Evolutionary conservation across 2,329 filamentous ascomycete genomes (phyloP).

Genomic region (Lizonia empirigonia): DNA sequence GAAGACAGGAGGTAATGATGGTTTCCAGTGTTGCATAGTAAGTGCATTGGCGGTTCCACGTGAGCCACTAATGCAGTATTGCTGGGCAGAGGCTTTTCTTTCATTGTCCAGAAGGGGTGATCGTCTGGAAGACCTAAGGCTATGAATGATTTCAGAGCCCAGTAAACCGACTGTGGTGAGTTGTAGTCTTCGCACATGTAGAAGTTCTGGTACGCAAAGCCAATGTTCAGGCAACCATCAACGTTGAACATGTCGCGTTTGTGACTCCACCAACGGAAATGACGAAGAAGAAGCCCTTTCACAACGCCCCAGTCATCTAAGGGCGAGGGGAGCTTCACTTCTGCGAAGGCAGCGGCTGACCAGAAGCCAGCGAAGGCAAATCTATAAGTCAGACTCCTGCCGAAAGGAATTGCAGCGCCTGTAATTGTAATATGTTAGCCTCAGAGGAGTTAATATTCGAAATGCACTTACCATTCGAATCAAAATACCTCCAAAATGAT

Average conservation of each 20-base stretch:
- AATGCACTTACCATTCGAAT: conserved; percentile 47
- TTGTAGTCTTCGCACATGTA: conserved; percentile 64
- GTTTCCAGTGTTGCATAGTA: conserved; percentile 50
- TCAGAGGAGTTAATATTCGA: neutral
- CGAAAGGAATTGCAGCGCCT: conserved; percentile 61
- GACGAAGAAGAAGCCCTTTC: conserved; percentile 58
- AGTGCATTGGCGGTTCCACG: conserved; percentile 49
- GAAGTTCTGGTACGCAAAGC: conserved; percentile 57
- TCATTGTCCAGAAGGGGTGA: conserved; percentile 55
- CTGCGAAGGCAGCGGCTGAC: conserved; percentile 53
- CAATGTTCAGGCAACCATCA: conserved; percentile 59
- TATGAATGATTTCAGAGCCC: conserved; percentile 59
- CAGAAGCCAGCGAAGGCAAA: conserved; percentile 59
- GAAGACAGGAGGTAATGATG: conserved; percentile 42
- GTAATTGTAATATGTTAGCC: neutral
- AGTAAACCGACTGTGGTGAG: conserved; percentile 62
- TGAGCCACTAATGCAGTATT: neutral
- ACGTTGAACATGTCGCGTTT: conserved; percentile 53
- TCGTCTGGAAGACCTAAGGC: conserved; percentile 45
- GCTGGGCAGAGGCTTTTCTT: conserved; percentile 48
- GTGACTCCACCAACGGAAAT: conserved; percentile 58
- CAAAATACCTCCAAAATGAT: conserved; percentile 58
- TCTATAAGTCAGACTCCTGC: conserved; percentile 58
- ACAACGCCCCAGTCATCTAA: conserved; percentile 49
- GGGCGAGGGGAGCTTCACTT: conserved; percentile 48